Base-by-base conservation (phyloP, 495 filamentous ascomycete genomes). In the Durotheca rogersii region DNA sequence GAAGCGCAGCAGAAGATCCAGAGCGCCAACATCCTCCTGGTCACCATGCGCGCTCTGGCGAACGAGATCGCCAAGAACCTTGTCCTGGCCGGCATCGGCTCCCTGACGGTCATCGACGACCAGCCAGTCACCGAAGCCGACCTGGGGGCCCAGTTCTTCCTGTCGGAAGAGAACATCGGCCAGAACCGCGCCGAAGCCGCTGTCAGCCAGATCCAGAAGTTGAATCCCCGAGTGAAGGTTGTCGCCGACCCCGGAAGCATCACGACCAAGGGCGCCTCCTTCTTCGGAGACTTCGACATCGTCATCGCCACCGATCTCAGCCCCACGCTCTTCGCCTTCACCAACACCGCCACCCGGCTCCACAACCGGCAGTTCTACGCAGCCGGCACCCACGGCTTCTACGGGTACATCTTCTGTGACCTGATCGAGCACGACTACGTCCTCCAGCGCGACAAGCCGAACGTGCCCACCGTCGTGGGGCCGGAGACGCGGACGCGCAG, bases 61-160 rank as follows among this genome's bases (percentile, higher is more conserved):
- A 95, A 90, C 65, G 93, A 98, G 66, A 84, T 96, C 31, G 91
- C 93, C 33, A 98, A 98, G 69, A 97, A 96, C 61, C 81, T 98
- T n/a, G 93, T 96, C 32, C 74, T 98, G 6, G 91, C 94, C 17
- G 93, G 93, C 12, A 90, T 98, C 53, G 88, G 88, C 37, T 92
- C 90, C 6, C 72, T 98, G 23, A 96, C 94, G 5, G 83, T 98
- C 47, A 73, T 93, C 47, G 94, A 97, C 68, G 81, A 89, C 65
- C 84, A 85, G 46, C 39, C 71, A 3, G 86, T 96, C 51, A 85
- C 79, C 7, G 85, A 88, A 56, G 79, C 88, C 39, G 93, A 98
- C 68, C 73, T 97, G 1, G 85, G 89, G 21, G 81, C 89, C 7
- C 88, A 95, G 62, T 97, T 96, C 72, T 92, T 96, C 68, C 64